Percentiles rank a stretch among this genome's conserved stretches.
Conservation (phyloP, 768 basidiomycete species). For the Leccinum uliginosum region DNA sequence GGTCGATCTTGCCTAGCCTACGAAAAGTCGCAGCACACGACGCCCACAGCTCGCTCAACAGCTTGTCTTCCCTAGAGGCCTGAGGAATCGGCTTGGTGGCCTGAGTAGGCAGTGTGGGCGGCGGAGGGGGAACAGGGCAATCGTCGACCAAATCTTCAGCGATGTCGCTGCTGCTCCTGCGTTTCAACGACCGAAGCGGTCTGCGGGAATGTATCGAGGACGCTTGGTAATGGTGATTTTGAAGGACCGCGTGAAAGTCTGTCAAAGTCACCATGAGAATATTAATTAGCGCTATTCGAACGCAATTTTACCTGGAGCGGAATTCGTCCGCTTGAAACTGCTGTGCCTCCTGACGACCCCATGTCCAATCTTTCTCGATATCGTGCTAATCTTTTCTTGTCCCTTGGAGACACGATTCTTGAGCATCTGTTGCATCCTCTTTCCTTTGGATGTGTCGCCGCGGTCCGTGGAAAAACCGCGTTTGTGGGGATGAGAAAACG, state of each 20-base stretch:
- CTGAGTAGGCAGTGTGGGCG: conserved; percentile 33
- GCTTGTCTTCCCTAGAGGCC: conserved; percentile 54
- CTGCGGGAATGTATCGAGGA: conserved; percentile 83
- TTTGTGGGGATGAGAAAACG: conserved; percentile 15
- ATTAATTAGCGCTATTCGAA: not conserved
- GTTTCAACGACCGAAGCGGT: conserved; percentile 48
- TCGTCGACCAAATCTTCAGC: conserved; percentile 32
- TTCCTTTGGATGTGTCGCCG: conserved; percentile 55
- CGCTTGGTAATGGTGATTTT: conserved; percentile 60
- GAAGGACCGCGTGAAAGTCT: conserved; percentile 70
- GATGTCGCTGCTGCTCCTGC: conserved; percentile 27
- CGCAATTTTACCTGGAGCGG: conserved; percentile 59
- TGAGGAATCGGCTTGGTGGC: conserved; percentile 30
- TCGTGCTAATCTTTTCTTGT: conserved; percentile 67
- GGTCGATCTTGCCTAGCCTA: conserved; percentile 82
- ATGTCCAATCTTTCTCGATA: conserved; percentile 72
- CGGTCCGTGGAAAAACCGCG: conserved; percentile 31
- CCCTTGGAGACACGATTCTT: conserved; percentile 73
- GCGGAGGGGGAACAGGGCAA: conserved; percentile 33
- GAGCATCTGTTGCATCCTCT: conserved; percentile 72
- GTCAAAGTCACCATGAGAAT: not conserved
- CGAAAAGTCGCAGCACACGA: conserved; percentile 94
- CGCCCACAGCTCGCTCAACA: conserved; percentile 87
- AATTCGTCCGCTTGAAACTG: conserved; percentile 54
- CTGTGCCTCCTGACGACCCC: conserved; percentile 58